Evolutionary conservation across 805 yeast species (phyloP).

Genomic region (Teunomyces atbi): DNA sequence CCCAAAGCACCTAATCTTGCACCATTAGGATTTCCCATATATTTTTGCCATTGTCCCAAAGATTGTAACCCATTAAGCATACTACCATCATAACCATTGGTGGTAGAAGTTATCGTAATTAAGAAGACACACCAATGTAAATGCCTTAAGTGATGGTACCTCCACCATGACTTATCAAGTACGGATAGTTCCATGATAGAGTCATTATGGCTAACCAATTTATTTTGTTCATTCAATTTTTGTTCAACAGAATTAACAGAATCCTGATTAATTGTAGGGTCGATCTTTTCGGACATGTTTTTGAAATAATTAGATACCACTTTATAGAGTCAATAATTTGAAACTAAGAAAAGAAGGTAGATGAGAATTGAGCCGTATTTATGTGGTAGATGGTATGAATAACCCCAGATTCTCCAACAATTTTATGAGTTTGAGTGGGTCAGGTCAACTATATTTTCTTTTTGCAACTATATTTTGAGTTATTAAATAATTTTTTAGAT

Average conservation of each 20-base stretch:
- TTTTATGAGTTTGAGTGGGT: not conserved
- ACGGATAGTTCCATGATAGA: slow-evolving; percentile 4
- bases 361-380: not conserved
- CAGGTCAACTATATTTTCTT: not conserved
- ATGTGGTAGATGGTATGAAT: not conserved
- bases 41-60: slow-evolving; percentile 38
- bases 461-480: not conserved
- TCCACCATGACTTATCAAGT: slow-evolving; percentile 27
- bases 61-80: slow-evolving; percentile 53
- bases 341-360: no score
- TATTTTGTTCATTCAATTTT: not conserved
- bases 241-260: not conserved
- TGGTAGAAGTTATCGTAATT: slow-evolving; percentile 46
- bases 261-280: not conserved
- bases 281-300: slow-evolving; percentile 8
- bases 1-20: slow-evolving; percentile 21
- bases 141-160: slow-evolving; percentile 35
- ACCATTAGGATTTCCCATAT: slow-evolving; percentile 27
- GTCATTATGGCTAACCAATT: not conserved
- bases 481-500: not conserved
- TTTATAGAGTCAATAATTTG: no score
- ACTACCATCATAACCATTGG: slow-evolving; percentile 28
- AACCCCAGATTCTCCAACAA: not conserved
- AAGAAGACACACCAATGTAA: slow-evolving; percentile 40
- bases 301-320: not conserved